Evolutionary conservation across 768 basidiomycete genomes (phyloP), one percentile per base, ranked within the genome.

Genomic region (Tulasnella sp.): DNA sequence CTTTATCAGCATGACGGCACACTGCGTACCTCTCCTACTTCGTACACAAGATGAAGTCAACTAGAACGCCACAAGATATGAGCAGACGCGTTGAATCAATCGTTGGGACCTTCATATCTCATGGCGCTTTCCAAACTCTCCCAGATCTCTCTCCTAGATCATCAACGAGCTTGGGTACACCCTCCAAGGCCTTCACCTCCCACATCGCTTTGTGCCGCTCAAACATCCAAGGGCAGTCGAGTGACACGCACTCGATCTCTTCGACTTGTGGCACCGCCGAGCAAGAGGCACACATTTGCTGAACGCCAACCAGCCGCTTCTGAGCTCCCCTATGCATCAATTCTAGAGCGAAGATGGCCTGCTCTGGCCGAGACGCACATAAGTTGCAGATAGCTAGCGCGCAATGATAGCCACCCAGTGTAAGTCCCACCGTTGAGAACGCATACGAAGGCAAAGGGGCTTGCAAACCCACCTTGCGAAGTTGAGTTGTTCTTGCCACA

Each of bases 191-290:
- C 19, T 68, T 70, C 12, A 69, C 64, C 62, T 73, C 71, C 57
- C 70, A 57, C 30, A 64, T 63, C 0, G 72, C 70, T 64, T 80
- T 83, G 61, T 77, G 79, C 34, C 89, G 75, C 29, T 83, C 78
- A 64, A 81, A 96, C 31, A 92, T 69, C 81, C 88, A 85, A 0
- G 84, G 79, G 68, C 93, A 98, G 66, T 96, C 92, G 48, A 88
- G 72, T 7, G 88, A 90, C 65, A 86, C 82, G 70, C 93, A 98
- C 31, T 77, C 69, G 48, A 83, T 78, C 0, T 77, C 75, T 58
- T 90, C 88, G 11, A 70, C 72, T 3, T 74, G 70, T 1, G 82
- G 75, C 0, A 74, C 75, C 2, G 73, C 71, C 3, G 82, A 73
- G 68, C 93, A 98, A 2, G 83, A 80, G 7, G 73, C 73, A 67